Percentiles rank a stretch among this genome's conserved stretches.
Conservation (phyloP, 768 basidiomycete species). For the Collybia nuda region DNA sequence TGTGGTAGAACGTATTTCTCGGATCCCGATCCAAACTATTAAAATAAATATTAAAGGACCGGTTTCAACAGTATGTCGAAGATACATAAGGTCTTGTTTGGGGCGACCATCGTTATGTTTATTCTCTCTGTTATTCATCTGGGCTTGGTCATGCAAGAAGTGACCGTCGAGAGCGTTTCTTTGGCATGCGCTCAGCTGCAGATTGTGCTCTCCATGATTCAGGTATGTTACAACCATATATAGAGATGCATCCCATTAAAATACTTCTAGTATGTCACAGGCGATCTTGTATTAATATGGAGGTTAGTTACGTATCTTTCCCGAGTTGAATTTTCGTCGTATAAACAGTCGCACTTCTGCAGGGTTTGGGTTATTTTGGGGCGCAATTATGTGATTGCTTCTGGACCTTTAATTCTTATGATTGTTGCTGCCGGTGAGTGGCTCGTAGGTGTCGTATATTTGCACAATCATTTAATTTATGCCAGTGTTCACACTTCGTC, state of each 20-base stretch:
- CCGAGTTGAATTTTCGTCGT: too few relatives aligned
- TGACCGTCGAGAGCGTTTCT: background rate
- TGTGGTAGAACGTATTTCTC: background rate
- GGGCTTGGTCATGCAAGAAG: conserved; percentile 1
- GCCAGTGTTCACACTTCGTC: background rate
- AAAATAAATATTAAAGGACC: background rate
- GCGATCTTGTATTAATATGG: conserved; percentile 13
- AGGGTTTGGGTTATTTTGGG: background rate
- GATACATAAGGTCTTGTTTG: background rate
- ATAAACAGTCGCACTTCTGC: too few relatives aligned
- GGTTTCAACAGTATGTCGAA: background rate
- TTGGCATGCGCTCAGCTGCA: background rate
- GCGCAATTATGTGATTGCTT: background rate
- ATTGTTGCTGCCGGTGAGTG: background rate
- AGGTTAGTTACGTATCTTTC: too few relatives aligned
- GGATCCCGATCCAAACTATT: background rate
- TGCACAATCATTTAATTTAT: background rate
- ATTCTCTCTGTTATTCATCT: background rate
- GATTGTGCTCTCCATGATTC: conserved; percentile 1
- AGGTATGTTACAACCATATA: background rate
- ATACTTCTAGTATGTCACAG: conserved; percentile 7
- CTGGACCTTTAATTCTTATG: background rate
- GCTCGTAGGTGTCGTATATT: too few relatives aligned
- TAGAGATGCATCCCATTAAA: background rate
- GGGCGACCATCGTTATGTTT: background rate